Evolutionary conservation across 2,329 filamentous ascomycete species (phyloP).

Genomic region (Magnaporthiopsis rhizophila): DNA sequence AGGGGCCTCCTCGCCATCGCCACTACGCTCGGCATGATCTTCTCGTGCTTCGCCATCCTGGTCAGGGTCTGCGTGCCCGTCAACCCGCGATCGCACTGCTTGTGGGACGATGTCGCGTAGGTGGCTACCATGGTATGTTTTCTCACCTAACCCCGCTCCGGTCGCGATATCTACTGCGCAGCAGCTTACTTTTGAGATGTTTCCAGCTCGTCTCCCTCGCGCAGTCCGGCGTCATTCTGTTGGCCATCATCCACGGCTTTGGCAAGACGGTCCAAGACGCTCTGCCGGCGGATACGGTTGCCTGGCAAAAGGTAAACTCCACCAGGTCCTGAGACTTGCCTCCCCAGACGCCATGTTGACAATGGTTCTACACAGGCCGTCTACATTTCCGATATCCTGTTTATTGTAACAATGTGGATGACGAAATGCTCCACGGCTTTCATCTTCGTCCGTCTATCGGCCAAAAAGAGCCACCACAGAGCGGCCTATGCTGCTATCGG

Average conservation of each 20-base stretch:
- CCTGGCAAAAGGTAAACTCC: conserved; percentile 26
- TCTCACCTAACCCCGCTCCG: too few species aligned
- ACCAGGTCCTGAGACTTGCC: too few species aligned
- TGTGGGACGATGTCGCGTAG: conserved; percentile 26
- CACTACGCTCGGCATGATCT: conserved; percentile 27
- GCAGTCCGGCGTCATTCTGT: conserved; percentile 29
- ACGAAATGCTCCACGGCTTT: conserved; percentile 34
- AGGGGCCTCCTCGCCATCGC: conserved; percentile 31
- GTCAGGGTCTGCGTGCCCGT: conserved; percentile 30
- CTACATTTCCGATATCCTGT: conserved; percentile 33
- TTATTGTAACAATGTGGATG: conserved; percentile 30
- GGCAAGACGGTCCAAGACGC: conserved; percentile 25
- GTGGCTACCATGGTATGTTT: conserved; percentile 19
- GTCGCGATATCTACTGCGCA: neutral
- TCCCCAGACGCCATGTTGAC: too few species aligned
- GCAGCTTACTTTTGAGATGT: neutral
- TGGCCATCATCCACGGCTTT: conserved; percentile 28
- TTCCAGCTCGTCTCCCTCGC: conserved; percentile 14
- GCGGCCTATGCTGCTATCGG: conserved; percentile 26
- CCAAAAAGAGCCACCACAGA: conserved; percentile 29
- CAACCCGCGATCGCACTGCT: conserved; percentile 20
- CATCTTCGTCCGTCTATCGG: conserved; percentile 35
- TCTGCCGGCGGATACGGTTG: conserved; percentile 10
- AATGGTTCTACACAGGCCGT: conserved; percentile 11
- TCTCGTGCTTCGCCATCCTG: conserved; percentile 28